A percentile compares a stretch with the other conserved stretches of the same genome.
phyloP scores from a whole-genome alignment of 805 yeast genomes.

The Candida vaughaniae region DNA sequence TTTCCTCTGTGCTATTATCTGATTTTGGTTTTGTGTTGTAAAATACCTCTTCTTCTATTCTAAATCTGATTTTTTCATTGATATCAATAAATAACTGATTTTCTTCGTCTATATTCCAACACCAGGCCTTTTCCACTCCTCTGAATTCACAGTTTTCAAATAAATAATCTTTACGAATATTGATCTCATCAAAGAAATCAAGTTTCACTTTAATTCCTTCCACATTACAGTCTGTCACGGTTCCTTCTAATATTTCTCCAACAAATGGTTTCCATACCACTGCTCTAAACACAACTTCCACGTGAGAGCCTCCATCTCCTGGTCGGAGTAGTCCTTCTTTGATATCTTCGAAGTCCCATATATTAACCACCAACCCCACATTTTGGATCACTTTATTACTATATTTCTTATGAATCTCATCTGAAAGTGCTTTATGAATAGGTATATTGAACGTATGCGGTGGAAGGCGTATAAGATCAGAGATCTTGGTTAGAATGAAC shows the following conservation, averaged over 20 bases:
- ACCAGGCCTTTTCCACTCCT: constrained; percentile 89
- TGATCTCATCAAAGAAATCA: constrained; percentile 90
- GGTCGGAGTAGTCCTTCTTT: constrained; percentile 89
- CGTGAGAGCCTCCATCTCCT: constrained; percentile 89
- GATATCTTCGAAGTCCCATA: constrained; percentile 79
- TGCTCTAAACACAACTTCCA: constrained; percentile 70
- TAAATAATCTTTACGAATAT: constrained; percentile 77
- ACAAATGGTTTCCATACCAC: constrained; percentile 90
- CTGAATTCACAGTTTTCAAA: constrained; percentile 74
- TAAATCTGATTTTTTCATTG: constrained; percentile 86
- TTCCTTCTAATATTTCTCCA: constrained; percentile 90
- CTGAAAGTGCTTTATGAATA: constrained; percentile 67
- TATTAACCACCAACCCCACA: constrained; percentile 78
- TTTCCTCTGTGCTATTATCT: constrained; percentile 35
- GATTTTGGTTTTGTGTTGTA: constrained; percentile 79
- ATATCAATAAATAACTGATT: constrained; percentile 80
- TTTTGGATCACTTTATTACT: constrained; percentile 83
- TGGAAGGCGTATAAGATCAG: constrained; percentile 84
- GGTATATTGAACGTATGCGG: constrained; percentile 80
- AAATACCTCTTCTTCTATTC: constrained; percentile 87
- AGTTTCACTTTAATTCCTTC: constrained; percentile 84
- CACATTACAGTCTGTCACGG: constrained; percentile 83
- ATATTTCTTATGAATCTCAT: constrained; percentile 80
- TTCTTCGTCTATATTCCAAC: constrained; percentile 80
- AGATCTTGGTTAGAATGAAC: constrained; percentile 80